Base-by-base conservation (phyloP, 129 eudicot genomes). In the Apium graveolens region DNA sequence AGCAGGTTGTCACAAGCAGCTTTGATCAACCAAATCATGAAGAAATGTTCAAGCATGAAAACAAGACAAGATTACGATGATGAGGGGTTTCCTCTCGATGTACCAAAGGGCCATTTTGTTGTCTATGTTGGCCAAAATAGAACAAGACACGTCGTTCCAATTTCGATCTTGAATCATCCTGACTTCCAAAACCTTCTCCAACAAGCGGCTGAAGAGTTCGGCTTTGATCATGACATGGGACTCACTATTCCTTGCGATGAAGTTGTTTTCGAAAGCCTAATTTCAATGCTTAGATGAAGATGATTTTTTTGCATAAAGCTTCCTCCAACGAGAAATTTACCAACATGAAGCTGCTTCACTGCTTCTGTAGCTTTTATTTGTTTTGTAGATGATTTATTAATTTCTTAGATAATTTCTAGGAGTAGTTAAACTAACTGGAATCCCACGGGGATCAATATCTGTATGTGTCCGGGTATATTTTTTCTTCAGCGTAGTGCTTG, bases 201-300 rank as follows among this genome's bases (percentile, higher is more conserved):
- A 48, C 89, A 85, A 31, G 97, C 97, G 27, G 97, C 90, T 76
- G 97, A 92, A 49, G 96, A 92, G 76, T 92, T 92, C 31, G 97
- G 97, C 57, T 92, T 92, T 44, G 93, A 86, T 82, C 91, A 92
- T 31, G 97, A 92, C 41, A 92, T 86, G 96, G 97, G 97, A 16
- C 91, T 92, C 48, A 92, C 91, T n/a, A 82, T 92, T 72, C 97
- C 97, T 65, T 92, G 97, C 74, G 93, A 90, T 37, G 90, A 92
- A 85, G 80, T 74, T 37, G 87, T 79, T 63, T 90, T 92, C 48
- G 83, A 88, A 78, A 83, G 90, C 31, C 88, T 92, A 55, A 88
- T 88, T 26, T 88, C 92, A 6, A 41, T 75, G 76, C 86, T 89
- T 45, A 81, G 88, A 60, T 83, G 82, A 43, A 17, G 57, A 42